Conservation (phyloP, 2,329 filamentous ascomycete genomes). For the Penicillium rolfsii region DNA sequence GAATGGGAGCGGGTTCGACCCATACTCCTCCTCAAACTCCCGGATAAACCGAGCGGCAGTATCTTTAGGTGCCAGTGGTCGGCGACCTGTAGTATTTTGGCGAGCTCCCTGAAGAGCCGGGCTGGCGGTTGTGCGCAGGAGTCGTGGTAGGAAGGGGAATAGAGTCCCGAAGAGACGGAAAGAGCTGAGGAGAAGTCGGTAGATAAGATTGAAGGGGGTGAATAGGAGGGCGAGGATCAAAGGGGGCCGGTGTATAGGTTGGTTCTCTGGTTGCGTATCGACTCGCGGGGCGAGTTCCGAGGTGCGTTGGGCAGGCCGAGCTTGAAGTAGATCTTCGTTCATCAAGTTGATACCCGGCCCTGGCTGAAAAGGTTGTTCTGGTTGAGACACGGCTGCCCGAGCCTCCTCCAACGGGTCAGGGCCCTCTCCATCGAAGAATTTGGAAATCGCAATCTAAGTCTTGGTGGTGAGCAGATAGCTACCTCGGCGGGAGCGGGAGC, state of each 20-base stretch:
- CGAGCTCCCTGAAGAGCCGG: conserved; percentile 51
- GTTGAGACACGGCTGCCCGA: conserved; percentile 63
- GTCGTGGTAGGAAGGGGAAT: conserved; percentile 76
- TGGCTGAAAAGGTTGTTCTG: conserved; percentile 57
- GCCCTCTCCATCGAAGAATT: conserved; percentile 96
- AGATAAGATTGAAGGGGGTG: conserved; percentile 78
- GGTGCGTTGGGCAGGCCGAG: conserved; percentile 43
- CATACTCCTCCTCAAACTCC: conserved; percentile 95
- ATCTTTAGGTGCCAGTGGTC: conserved; percentile 80
- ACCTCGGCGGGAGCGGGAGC: conserved; percentile 8
- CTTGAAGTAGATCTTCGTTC: conserved; percentile 47
- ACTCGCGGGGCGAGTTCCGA: conserved; percentile 79
- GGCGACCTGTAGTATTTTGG: conserved; percentile 68
- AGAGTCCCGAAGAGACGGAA: conserved; percentile 76
- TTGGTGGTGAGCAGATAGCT: conserved; percentile 22
- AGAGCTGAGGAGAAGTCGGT: conserved; percentile 66
- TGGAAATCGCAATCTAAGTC: conserved; percentile 83
- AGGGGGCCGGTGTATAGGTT: conserved; percentile 70
- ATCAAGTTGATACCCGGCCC: conserved; percentile 74
- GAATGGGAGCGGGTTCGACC: conserved; percentile 68
- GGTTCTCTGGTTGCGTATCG: conserved; percentile 71
- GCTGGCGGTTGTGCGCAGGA: conserved; percentile 52
- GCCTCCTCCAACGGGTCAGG: conserved; percentile 80
- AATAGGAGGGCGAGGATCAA: conserved; percentile 78
- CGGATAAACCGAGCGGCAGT: conserved; percentile 85